Percentiles rank a stretch among this genome's conserved stretches.
Evolutionary conservation across 2,329 filamentous ascomycete species (phyloP).

Genomic region (Teratosphaeria pseudoeucalypti): DNA sequence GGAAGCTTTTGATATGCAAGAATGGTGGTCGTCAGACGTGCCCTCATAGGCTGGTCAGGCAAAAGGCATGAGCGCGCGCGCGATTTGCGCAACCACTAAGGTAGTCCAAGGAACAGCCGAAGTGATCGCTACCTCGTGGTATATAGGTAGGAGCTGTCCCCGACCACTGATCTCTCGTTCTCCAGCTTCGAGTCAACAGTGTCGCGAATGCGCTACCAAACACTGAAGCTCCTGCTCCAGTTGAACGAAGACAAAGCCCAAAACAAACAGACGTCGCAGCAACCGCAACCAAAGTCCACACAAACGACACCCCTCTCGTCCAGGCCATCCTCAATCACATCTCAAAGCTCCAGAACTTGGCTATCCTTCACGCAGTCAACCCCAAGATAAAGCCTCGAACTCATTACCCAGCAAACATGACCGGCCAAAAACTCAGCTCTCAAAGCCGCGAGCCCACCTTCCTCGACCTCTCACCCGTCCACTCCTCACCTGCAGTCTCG

Average conservation of each 20-base stretch:
- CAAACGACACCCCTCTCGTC: neutral
- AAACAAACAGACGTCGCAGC: neutral
- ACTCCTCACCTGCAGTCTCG: slow-evolving; percentile 4
- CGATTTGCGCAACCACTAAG: neutral
- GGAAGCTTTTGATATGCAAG: slow-evolving; percentile 1
- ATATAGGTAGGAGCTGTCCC: neutral
- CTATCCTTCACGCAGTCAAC: neutral
- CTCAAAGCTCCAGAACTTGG: neutral
- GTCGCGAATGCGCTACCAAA: slow-evolving; percentile 6
- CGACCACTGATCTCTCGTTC: neutral
- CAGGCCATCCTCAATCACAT: neutral
- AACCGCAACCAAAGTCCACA: neutral
- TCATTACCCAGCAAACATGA: neutral
- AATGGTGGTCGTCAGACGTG: neutral
- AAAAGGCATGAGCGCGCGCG: neutral
- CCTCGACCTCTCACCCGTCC: slow-evolving; percentile 9
- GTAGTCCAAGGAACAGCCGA: neutral
- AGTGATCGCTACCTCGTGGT: neutral
- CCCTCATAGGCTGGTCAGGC: neutral
- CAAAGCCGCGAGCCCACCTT: slow-evolving; percentile 2
- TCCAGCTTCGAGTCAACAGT: neutral
- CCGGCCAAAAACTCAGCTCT: neutral
- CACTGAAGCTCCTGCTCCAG: slow-evolving; percentile 5
- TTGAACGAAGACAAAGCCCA: slow-evolving; percentile 1
- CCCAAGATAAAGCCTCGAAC: neutral